These are phyloP conservation scores for Lachnellula hyalina DNA, from an alignment of 2,329 filamentous ascomycete genomes.

Conservation along the genomic window DNA sequence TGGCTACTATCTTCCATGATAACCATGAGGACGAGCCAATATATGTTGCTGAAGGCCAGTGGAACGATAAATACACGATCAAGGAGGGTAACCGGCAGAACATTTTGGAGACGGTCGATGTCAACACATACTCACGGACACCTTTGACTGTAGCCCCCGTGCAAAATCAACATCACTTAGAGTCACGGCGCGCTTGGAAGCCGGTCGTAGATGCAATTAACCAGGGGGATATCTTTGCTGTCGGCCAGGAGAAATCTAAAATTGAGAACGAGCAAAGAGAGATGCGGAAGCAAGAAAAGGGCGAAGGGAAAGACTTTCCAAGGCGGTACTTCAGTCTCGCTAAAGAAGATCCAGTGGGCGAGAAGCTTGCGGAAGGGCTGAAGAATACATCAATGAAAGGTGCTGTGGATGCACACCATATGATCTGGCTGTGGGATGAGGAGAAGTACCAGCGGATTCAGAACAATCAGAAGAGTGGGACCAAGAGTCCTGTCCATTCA, in stretches of 20 bases:
- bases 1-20: constrained; percentile 67
- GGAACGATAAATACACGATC: constrained; percentile 77
- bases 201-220: constrained; percentile 77
- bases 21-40: constrained; percentile 63
- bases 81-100: constrained; percentile 55
- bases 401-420: constrained; percentile 17
- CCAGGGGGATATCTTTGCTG: constrained; percentile 75
- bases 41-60: constrained; percentile 83
- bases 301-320: constrained; percentile 70
- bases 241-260: constrained; percentile 72
- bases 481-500: constrained; percentile 20
- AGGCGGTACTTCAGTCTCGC: constrained; percentile 70
- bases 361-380: constrained; percentile 36
- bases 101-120: constrained; percentile 55
- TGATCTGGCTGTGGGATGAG: constrained; percentile 28
- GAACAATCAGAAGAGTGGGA: constrained; percentile 5
- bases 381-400: constrained; percentile 16
- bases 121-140: constrained; percentile 51
- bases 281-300: constrained; percentile 66
- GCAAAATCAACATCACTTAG: constrained; percentile 76
- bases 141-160: constrained; percentile 66
- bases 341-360: constrained; percentile 39
- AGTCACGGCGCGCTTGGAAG: constrained; percentile 82
- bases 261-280: constrained; percentile 87
- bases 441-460: constrained; percentile 20